Base-by-base conservation (phyloP, 169 alveolate species). In the Babesia ovis region DNA sequence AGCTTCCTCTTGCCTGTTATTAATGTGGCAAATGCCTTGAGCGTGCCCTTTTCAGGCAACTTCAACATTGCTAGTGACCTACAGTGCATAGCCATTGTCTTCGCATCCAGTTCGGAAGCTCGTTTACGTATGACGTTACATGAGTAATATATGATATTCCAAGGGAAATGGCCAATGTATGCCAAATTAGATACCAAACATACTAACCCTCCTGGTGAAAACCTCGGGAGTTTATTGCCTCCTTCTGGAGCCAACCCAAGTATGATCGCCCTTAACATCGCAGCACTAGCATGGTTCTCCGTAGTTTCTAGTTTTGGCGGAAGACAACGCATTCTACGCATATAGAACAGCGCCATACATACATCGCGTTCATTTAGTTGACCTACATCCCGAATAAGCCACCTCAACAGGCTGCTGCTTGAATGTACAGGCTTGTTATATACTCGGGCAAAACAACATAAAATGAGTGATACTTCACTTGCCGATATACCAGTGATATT, bases 341-440 rank as follows among this genome's bases (percentile, higher is more conserved):
- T 81, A 55, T 81, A 81, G 60, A 60, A 81, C 34, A 72, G 55
- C 1, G 54, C 32, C 84, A 72, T 71, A 42, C 80, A 70, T 23
- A 71, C 54, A 29, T 81, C 89, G n/a, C 84, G 74, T 56, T 81
- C 89, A 56, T 81, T 81, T 1, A 81, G 72, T 31, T 42, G 23
- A 18, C 89, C 89, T 1, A 72, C 82, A 16, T 71, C 73, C 18
- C 67, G 46, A 14, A 72, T 73, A 3, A 64, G 27, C 73, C 84
- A 57, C 39, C 60, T 80, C 68, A 81, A 41, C 12, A 81, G 81
- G 27, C 74, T 72, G 51, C n/a, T 29, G 3, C 71, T 72, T 1
- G 67, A 50, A 6, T 64, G 83, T 32, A 81, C 53, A 8, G 56
- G 84, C 48, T 71, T 41, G 29, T 62, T 71, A 50, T 60, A 81